Percentiles rank a stretch among this genome's conserved stretches.
Conservation (phyloP, 805 yeast species). For the Cyberlindnera euphorbiiphila region DNA sequence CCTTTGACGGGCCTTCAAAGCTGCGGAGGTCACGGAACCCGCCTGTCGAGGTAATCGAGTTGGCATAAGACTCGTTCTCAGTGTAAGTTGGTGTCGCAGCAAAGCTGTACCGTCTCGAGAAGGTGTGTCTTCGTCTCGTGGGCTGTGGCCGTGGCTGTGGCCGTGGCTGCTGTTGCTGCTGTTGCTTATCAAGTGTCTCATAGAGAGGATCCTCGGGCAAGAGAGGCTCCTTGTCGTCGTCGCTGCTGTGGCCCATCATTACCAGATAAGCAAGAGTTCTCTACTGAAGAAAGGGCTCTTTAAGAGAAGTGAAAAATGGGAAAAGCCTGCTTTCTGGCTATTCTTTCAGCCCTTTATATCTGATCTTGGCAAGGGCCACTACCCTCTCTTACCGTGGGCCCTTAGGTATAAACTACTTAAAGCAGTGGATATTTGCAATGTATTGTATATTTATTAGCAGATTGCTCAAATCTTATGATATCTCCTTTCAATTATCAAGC, state of each 20-base stretch:
- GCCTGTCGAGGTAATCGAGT: conserved; percentile 8
- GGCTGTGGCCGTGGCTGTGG: not conserved
- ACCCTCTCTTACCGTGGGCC: too few relatives aligned
- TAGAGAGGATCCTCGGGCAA: conserved; percentile 1
- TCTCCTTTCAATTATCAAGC: too few relatives aligned
- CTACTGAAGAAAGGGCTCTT: too few relatives aligned
- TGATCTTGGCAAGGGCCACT: too few relatives aligned
- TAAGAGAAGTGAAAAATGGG: too few relatives aligned
- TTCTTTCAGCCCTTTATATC: too few relatives aligned
- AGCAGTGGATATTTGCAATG: too few relatives aligned
- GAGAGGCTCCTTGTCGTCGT: conserved; percentile 16
- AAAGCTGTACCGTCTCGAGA: conserved; percentile 6
- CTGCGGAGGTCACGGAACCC: conserved; percentile 17
- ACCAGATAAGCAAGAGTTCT: not conserved
- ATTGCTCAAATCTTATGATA: too few relatives aligned
- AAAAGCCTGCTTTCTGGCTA: too few relatives aligned
- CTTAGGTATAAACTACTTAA: too few relatives aligned
- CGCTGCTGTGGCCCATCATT: not conserved
- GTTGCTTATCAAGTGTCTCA: not conserved
- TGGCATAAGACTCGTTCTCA: conserved; percentile 7
- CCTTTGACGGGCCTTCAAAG: conserved; percentile 13
- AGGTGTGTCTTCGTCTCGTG: conserved; percentile 3
- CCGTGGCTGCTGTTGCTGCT: not conserved
- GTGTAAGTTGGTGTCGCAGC: conserved; percentile 3
- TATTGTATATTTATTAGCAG: too few relatives aligned